Evolutionary conservation across 2,329 filamentous ascomycete genomes (phyloP).

Genomic region (Penicillium digitatum): DNA sequence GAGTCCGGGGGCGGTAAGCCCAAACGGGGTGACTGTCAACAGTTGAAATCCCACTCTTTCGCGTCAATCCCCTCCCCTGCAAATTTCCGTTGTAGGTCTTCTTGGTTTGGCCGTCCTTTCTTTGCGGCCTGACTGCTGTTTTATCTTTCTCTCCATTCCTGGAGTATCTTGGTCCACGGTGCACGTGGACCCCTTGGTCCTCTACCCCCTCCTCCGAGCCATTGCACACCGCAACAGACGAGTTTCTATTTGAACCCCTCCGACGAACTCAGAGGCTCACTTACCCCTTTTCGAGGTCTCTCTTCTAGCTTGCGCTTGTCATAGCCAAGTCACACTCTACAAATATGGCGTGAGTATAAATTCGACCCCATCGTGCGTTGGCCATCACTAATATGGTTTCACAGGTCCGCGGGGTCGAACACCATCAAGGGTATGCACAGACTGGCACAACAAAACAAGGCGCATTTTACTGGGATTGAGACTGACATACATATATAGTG

Average conservation of each 20-base stretch:
- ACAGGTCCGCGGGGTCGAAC: conserved; percentile 37
- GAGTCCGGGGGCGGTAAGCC: conserved; percentile 21
- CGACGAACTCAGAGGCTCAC: conserved; percentile 11
- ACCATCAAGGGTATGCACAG: conserved; percentile 51
- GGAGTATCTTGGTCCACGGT: conserved; percentile 7
- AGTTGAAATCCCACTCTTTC: conserved; percentile 17
- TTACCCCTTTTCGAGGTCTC: conserved; percentile 27
- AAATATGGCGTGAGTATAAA: conserved; percentile 48
- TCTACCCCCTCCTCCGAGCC: conserved; percentile 7
- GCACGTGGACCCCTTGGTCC: conserved; percentile 19
- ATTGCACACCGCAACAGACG: conserved; percentile 9
- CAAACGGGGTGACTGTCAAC: conserved; percentile 24
- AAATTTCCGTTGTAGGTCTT: conserved; percentile 3
- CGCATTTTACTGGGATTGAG: neutral
- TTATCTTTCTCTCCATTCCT: conserved; percentile 1
- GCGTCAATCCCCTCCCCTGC: conserved; percentile 3
- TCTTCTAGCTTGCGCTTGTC: conserved; percentile 12
- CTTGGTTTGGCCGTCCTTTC: neutral
- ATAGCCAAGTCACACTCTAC: conserved; percentile 17
- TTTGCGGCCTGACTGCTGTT: conserved; percentile 6
- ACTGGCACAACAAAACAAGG: neutral
- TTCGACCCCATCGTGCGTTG: conserved; percentile 5
- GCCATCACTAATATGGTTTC: conserved; percentile 14
- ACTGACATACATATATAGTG: conserved; percentile 54
- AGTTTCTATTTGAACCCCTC: conserved; percentile 11